Percentiles rank a stretch among this genome's conserved stretches.
phyloP scores from a whole-genome alignment of 495 filamentous ascomycete genomes.

The Mytilinidion resinicola region DNA sequence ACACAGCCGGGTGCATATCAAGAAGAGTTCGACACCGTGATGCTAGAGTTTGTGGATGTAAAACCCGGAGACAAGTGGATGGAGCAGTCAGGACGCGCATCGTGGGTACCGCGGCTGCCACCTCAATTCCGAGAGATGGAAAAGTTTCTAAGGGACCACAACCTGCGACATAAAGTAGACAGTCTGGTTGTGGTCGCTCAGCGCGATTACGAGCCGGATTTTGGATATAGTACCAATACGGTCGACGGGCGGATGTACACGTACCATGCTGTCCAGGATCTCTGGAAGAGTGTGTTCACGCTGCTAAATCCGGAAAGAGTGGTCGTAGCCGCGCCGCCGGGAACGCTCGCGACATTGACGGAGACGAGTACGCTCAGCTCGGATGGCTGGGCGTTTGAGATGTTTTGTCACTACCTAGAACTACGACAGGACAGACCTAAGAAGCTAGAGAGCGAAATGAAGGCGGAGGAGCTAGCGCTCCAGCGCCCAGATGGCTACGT shows the following conservation, averaged over 20 bases:
- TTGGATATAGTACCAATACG: constrained; percentile 11
- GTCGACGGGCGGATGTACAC: constrained; percentile 2
- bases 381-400: constrained; percentile 27
- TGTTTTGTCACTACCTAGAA: constrained; percentile 27
- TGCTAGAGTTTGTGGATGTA: constrained; percentile 17
- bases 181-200: constrained; percentile 16
- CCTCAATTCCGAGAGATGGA: constrained; percentile 8
- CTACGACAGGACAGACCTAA: constrained; percentile 4
- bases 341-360: constrained; percentile 17
- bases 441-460: background rate
- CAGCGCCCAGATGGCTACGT: background rate
- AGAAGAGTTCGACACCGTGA: constrained; percentile 17
- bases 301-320: constrained; percentile 14
- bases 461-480: background rate
- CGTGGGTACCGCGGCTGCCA: constrained; percentile 21
- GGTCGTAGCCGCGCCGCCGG: constrained; percentile 22
- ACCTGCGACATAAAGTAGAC: constrained; percentile 16
- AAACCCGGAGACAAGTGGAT: constrained; percentile 20
- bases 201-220: constrained; percentile 16
- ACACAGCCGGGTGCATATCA: constrained; percentile 12
- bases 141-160: constrained; percentile 5
- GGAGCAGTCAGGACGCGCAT: constrained; percentile 1
- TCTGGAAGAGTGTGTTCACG: constrained; percentile 22
- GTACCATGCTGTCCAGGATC: constrained; percentile 9
- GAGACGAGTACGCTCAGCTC: constrained; percentile 17